phyloP scores from a whole-genome alignment of 2,329 filamentous ascomycete genomes.

The Diaporthe nobilis region DNA sequence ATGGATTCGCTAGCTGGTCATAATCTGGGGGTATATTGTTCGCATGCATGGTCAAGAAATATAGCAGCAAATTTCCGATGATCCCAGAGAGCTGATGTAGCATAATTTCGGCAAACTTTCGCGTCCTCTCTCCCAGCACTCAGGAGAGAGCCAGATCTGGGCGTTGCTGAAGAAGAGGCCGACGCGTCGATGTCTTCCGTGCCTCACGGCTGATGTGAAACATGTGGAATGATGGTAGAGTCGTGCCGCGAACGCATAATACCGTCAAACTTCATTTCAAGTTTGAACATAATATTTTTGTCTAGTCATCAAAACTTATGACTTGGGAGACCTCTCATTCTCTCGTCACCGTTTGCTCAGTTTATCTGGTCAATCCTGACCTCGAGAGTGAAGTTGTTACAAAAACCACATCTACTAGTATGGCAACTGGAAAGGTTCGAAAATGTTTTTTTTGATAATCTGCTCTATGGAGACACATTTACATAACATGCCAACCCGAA shows the following conservation, averaged over 20 bases:
- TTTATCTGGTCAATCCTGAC: not conserved
- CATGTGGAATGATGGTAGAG: not conserved
- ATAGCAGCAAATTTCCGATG: not conserved
- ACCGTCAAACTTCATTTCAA: not conserved
- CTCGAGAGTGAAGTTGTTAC: not conserved
- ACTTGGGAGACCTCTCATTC: not conserved
- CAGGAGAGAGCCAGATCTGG: not conserved
- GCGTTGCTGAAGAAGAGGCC: not conserved
- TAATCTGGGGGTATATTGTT: not conserved
- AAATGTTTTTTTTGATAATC: too few species aligned
- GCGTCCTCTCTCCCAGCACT: not conserved
- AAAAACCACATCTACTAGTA: too few species aligned
- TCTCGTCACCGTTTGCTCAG: not conserved
- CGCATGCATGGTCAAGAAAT: not conserved
- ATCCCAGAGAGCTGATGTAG: not conserved
- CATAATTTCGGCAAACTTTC: not conserved
- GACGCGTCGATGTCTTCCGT: not conserved
- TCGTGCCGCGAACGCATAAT: not conserved
- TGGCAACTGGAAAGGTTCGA: too few species aligned
- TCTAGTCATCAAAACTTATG: not conserved
- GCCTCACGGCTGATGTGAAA: not conserved
- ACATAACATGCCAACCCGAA: too few species aligned
- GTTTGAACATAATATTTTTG: not conserved
- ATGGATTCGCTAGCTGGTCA: not conserved
- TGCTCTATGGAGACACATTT: too few species aligned